Percentiles rank a stretch among this genome's conserved stretches.
These are phyloP conservation scores for Epithele typhae DNA, from an alignment of 768 basidiomycete species.

Conservation along the genomic window DNA sequence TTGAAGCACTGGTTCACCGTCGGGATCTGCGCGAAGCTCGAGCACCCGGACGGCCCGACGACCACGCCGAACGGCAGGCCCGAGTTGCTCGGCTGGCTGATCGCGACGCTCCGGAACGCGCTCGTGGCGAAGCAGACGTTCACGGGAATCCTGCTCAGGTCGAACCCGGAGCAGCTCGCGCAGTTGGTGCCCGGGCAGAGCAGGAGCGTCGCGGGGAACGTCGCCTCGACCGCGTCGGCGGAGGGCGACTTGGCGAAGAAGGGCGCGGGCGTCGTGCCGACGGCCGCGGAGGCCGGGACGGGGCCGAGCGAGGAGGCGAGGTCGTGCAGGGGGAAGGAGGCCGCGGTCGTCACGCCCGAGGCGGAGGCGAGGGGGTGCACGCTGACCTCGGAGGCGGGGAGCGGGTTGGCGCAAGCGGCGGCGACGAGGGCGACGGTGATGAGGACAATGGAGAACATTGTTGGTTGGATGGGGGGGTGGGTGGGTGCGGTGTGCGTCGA, in stretches of 20 bases:
- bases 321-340: background rate
- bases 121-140: constrained; percentile 2
- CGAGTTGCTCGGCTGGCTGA: constrained; percentile 4
- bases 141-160: background rate
- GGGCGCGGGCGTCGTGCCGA: no score
- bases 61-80: constrained; percentile 6
- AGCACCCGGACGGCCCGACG: background rate
- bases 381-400: no score
- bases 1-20: constrained; percentile 8
- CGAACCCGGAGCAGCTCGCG: constrained; percentile 1
- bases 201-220: constrained; percentile 2
- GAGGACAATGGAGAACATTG: background rate
- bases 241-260: background rate
- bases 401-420: background rate
- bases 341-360: background rate
- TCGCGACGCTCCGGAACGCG: constrained; percentile 5
- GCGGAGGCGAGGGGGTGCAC: background rate
- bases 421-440: background rate
- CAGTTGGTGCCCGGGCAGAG: constrained; percentile 2
- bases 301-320: background rate
- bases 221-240: background rate
- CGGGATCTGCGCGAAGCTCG: background rate
- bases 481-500: background rate
- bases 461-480: background rate
- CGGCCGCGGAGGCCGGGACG: background rate